Evolutionary conservation across 1,284 basidiomycete species (phyloP).

Genomic region (Sparassis latifolia): DNA sequence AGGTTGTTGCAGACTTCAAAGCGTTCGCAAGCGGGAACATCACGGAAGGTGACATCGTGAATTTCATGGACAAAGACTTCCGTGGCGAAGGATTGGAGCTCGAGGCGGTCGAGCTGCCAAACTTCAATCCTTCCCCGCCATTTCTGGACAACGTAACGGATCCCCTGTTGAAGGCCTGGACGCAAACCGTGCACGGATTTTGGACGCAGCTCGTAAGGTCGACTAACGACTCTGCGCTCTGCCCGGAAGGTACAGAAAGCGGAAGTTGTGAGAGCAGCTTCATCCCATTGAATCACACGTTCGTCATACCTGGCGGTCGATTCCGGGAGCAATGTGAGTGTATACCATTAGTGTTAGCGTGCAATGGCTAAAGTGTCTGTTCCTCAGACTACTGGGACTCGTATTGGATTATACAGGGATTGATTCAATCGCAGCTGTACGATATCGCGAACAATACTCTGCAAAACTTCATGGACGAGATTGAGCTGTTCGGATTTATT

Average conservation of each 20-base stretch:
- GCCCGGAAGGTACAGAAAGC: slow-evolving; percentile 39
- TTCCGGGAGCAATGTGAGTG: slow-evolving; percentile 64
- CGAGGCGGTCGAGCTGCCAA: slow-evolving; percentile 51
- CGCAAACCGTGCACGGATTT: slow-evolving; percentile 74
- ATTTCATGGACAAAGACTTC: slow-evolving; percentile 77
- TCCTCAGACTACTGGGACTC: slow-evolving; percentile 73
- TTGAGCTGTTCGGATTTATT: slow-evolving; percentile 79
- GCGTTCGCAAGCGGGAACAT: slow-evolving; percentile 37
- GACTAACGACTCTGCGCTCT: slow-evolving; percentile 69
- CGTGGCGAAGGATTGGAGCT: slow-evolving; percentile 83
- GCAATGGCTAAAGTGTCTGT: not conserved
- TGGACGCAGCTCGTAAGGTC: slow-evolving; percentile 76
- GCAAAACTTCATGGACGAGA: slow-evolving; percentile 90
- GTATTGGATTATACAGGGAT: slow-evolving; percentile 83
- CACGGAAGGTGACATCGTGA: slow-evolving; percentile 55
- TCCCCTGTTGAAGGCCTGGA: slow-evolving; percentile 65
- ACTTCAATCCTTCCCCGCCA: slow-evolving; percentile 59
- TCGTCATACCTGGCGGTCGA: slow-evolving; percentile 81
- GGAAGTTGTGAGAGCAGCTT: slow-evolving; percentile 72
- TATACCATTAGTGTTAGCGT: not conserved
- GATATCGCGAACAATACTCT: slow-evolving; percentile 71
- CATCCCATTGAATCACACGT: slow-evolving; percentile 86
- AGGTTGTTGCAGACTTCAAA: slow-evolving; percentile 67
- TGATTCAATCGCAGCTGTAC: slow-evolving; percentile 74
- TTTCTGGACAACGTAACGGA: slow-evolving; percentile 73